These are phyloP conservation scores for Candida patagonica DNA, from an alignment of 805 yeast species.

Conservation along the genomic window DNA sequence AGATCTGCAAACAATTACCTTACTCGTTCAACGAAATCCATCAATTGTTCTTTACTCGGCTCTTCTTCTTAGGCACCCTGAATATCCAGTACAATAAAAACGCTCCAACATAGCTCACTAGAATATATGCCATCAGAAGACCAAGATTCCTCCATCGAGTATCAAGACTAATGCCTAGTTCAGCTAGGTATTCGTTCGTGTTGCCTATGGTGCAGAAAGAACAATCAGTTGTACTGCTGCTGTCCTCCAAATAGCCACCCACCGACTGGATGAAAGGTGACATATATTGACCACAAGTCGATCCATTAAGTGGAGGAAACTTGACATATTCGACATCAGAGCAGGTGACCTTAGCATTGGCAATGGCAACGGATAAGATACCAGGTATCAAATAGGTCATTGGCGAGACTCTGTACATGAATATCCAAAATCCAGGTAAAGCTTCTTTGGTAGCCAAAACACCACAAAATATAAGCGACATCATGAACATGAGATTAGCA, in stretches of 20 bases:
- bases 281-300: conserved; percentile 55
- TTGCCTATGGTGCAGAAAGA: conserved; percentile 45
- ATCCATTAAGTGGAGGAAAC: conserved; percentile 47
- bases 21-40: neutral
- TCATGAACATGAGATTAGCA: conserved; percentile 46
- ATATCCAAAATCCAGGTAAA: conserved; percentile 67
- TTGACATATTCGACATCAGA: conserved; percentile 37
- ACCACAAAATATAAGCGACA: conserved; percentile 70
- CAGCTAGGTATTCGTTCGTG: conserved; percentile 52
- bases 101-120: conserved; percentile 38
- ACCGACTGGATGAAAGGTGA: conserved; percentile 32
- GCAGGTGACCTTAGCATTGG: conserved; percentile 34
- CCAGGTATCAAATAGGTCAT: conserved; percentile 56
- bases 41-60: conserved; percentile 13
- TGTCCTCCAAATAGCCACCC: conserved; percentile 51
- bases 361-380: conserved; percentile 12
- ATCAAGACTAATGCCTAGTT: conserved; percentile 24
- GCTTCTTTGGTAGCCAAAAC: conserved; percentile 48
- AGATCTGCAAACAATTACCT: too few relatives aligned
- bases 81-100: conserved; percentile 49
- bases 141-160: conserved; percentile 53
- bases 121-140: conserved; percentile 41
- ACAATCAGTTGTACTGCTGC: conserved; percentile 43
- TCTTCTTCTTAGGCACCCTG: conserved; percentile 57
- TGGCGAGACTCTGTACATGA: conserved; percentile 69